phyloP scores from a whole-genome alignment of 2,329 filamentous ascomycete species.

The Scedosporium dehoogii region DNA sequence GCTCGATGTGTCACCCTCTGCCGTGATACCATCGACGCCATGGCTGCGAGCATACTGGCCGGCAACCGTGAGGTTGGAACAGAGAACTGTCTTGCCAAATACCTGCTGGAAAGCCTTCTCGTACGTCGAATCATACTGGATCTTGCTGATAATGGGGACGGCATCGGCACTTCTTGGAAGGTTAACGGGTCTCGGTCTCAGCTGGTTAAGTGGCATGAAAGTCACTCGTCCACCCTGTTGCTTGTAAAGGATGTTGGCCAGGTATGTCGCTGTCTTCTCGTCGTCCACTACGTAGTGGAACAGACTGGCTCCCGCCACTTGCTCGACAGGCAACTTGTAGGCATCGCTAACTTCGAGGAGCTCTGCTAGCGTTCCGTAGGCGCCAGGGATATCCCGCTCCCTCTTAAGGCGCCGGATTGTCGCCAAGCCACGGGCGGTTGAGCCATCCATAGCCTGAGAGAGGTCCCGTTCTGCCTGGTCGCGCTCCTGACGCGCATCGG shows the following conservation, averaged over 20 bases:
- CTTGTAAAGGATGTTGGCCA: constrained; percentile 70
- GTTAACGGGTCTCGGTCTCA: constrained; percentile 61
- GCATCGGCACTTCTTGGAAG: constrained; percentile 82
- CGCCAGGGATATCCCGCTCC: constrained; percentile 70
- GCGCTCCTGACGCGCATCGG: constrained; percentile 66
- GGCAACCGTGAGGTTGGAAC: constrained; percentile 78
- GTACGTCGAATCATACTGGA: constrained; percentile 66
- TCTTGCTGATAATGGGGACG: constrained; percentile 75
- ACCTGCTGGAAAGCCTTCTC: constrained; percentile 88
- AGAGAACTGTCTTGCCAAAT: constrained; percentile 91
- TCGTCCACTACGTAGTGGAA: constrained; percentile 97
- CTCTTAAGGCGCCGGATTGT: constrained; percentile 75
- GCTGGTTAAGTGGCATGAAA: constrained; percentile 83
- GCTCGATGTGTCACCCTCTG: constrained; percentile 88
- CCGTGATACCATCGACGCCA: constrained; percentile 84
- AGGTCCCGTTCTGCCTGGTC: constrained; percentile 69
- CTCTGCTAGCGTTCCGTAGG: constrained; percentile 88
- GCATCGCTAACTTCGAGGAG: constrained; percentile 77
- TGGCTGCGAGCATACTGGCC: constrained; percentile 88
- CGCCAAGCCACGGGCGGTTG: constrained; percentile 78
- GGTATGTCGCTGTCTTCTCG: constrained; percentile 72
- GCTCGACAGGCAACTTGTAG: constrained; percentile 83
- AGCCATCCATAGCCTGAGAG: constrained; percentile 78
- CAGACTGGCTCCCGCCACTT: constrained; percentile 81
- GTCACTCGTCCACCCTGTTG: constrained; percentile 80